Conservation (phyloP, 176 grass and related monocot genomes). For the Hsuehochloa calcarea region DNA sequence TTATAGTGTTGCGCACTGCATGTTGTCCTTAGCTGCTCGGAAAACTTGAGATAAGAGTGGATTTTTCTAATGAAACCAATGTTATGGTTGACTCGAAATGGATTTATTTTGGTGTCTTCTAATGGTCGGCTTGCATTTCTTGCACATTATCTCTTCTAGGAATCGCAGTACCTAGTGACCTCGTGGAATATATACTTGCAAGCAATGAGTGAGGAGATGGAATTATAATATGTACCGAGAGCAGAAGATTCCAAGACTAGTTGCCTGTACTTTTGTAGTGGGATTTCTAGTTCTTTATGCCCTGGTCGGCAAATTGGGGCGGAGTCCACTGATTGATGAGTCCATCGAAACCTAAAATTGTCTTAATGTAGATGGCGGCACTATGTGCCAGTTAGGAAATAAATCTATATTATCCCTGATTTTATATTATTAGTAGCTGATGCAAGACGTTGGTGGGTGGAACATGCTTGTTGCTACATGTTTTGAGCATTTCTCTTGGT, state of each 20-base stretch:
- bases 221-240: constrained; percentile 25
- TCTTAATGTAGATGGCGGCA: constrained; percentile 28
- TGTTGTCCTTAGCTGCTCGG: constrained; percentile 23
- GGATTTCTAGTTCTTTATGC: constrained; percentile 36
- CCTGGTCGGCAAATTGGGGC: constrained; percentile 29
- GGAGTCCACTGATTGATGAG: constrained; percentile 16
- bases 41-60: constrained; percentile 14
- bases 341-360: constrained; percentile 26
- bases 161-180: constrained; percentile 28
- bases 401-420: constrained; percentile 37
- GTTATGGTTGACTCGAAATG: neutral
- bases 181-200: constrained; percentile 33
- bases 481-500: constrained; percentile 1
- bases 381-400: constrained; percentile 19
- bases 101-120: constrained; percentile 15
- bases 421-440: constrained; percentile 40
- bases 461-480: constrained; percentile 16
- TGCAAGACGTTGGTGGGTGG: constrained; percentile 22
- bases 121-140: constrained; percentile 2
- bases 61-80: neutral
- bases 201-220: neutral
- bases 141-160: constrained; percentile 26
- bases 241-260: constrained; percentile 33
- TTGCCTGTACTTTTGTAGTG: constrained; percentile 32
- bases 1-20: neutral